These are phyloP conservation scores for Candida multigemmis DNA, from an alignment of 805 yeast species.

Conservation along the genomic window DNA sequence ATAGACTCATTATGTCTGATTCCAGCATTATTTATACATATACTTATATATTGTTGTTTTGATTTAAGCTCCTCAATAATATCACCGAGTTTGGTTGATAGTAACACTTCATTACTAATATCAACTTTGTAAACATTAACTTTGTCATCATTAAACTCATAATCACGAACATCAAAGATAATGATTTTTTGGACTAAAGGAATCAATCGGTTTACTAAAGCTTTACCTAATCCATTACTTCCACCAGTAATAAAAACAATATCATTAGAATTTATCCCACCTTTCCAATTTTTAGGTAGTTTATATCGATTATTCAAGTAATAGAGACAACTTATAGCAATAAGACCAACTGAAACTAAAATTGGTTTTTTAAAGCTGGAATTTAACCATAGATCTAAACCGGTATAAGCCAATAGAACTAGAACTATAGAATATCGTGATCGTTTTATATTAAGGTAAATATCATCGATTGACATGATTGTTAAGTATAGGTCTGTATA, in stretches of 20 bases:
- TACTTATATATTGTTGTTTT: conserved; percentile 6
- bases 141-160: conserved; percentile 6
- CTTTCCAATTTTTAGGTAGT: conserved; percentile 1
- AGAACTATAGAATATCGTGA: no score
- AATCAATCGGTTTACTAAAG: conserved; percentile 19
- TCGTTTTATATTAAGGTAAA: no score
- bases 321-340: neutral
- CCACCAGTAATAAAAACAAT: conserved; percentile 43
- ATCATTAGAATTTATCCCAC: conserved; percentile 5
- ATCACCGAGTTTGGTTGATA: conserved; percentile 7
- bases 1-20: conserved; percentile 26
- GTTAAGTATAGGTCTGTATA: no score
- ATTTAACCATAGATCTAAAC: no score
- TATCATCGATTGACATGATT: no score
- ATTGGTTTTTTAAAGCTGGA: no score
- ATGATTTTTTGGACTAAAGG: conserved; percentile 11
- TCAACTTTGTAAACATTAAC: conserved; percentile 14
- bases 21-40: conserved; percentile 43
- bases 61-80: conserved; percentile 13
- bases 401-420: no score
- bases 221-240: conserved; percentile 39
- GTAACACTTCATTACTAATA: conserved; percentile 9
- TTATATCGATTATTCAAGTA: neutral
- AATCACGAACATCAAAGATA: conserved; percentile 19
- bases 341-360: no score